These are phyloP conservation scores for Asterella californica DNA, from an alignment of 225 moss, liverwort and hornwort genomes.

Conservation along the genomic window DNA sequence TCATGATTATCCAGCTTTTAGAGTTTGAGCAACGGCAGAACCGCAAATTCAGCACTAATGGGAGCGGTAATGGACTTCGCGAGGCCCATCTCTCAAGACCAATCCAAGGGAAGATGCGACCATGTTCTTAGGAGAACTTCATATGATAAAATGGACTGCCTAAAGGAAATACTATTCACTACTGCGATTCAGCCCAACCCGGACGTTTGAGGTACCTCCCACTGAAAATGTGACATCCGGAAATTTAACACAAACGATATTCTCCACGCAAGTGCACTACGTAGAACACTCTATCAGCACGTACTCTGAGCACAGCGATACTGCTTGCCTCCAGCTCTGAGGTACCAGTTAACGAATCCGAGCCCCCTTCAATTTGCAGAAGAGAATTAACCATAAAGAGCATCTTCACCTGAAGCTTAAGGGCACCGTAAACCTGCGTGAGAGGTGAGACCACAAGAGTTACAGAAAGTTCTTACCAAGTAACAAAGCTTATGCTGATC, in stretches of 20 bases:
- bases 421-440: constrained; percentile 72
- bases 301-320: constrained; percentile 71
- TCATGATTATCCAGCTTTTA: background rate
- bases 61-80: background rate
- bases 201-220: background rate
- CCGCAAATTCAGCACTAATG: too few species aligned
- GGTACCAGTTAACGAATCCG: constrained; percentile 70
- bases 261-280: too few species aligned
- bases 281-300: background rate
- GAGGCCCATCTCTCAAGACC: background rate
- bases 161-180: background rate
- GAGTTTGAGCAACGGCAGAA: background rate
- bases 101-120: background rate
- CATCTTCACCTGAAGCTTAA: constrained; percentile 83
- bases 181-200: background rate
- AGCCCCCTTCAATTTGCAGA: constrained; percentile 69
- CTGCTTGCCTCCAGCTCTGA: constrained; percentile 89
- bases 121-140: background rate
- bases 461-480: background rate
- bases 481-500: background rate
- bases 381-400: constrained; percentile 75
- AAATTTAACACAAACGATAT: background rate
- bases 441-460: background rate
- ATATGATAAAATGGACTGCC: background rate
- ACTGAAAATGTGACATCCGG: background rate